Evolutionary conservation across 208 protist genomes (phyloP), one percentile per base, ranked within the genome.

Genomic region (Wallacemonas sp.): DNA sequence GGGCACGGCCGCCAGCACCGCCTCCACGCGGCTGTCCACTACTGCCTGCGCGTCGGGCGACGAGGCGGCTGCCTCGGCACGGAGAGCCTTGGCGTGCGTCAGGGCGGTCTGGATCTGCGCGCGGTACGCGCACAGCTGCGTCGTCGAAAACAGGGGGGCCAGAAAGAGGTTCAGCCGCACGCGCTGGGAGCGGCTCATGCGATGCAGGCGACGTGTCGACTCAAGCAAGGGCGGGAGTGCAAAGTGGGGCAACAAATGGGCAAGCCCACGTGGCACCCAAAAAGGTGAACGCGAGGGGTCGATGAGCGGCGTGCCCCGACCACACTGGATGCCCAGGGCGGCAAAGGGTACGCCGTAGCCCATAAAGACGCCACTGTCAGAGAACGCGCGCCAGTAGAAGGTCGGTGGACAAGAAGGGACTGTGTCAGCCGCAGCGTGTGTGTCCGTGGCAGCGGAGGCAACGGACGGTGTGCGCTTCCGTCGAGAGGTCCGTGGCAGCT

Each of bases 311-410:
- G n/a, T n/a, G n/a, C n/a, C n/a, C n/a, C n/a, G n/a, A n/a, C n/a
- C n/a, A n/a, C n/a, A n/a, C n/a, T n/a, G n/a, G n/a, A n/a, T n/a
- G n/a, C 0, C 52, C 31, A 59, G 3, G 4, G 52, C 52, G 4
- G 32, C 31, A 8, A 18, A 26, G 31, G 52, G 52, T 2, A 59
- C 22, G 31, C 18, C 52, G 32, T 26, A 59, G 8, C 52, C 52
- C 31, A 59, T 26, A 25, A 59, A 59, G 5, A 23, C n/a, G 8
- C 52, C 52, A 8, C 0, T 22, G 11, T 12, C 26, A 26, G 52
- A 31, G 52, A 59, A 59, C 52, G 16, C 31, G 28, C 52, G 52
- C 52, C 52, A 59, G 52, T 59, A 59, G 20, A 59, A 59, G 14
- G 20, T n/a, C 23, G 48, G 48, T 18, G 36, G n/a, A n/a, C n/a